Base-by-base conservation (phyloP, 495 filamentous ascomycete genomes). In the Aspergillus carlsbadensis region DNA sequence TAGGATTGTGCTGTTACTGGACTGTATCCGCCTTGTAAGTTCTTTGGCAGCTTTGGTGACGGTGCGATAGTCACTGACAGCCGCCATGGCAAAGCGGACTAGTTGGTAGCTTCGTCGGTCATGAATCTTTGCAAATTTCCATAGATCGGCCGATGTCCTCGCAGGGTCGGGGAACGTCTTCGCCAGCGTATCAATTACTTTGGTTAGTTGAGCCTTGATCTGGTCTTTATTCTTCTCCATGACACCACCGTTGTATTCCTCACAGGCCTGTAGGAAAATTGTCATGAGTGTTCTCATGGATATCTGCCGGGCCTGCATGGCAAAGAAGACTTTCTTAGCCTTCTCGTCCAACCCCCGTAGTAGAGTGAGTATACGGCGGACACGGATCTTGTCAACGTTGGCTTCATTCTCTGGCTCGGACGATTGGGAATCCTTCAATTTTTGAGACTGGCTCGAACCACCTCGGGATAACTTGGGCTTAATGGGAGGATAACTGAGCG, bases 91-190 rank as follows among this genome's bases (percentile, higher is more conserved):
- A 68, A 90, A 96, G 26, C 84, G 84, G 53, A 97, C 85, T 10
- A 98, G 82, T 65, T 94, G 89, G 66, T 96, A 98, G 63, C 82
- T 89, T 47, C 95, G 86, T 37, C 94, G 87, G 67, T 98, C 92
- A 63, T 97, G 91, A 56, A 84, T 78, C 68, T 95, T 96, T 45
- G 91, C 94, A 62, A 96, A 98, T 61, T 89, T 96, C 76, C 88
- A 84, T 2, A 98, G 69, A 66, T 97, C 90, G 3, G 82, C 80
- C 13, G 78, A 80, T 15, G 83, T 83, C 49, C 85, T 82, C 22
- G 79, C 61, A 11, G 83, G 62, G 60, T 98, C 92, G 2, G 93
- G 90, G 17, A 94, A 79, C 14, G 84, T 82, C 64, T 88, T 87
- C 2, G 82, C 77, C 33, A 96, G 67, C 42, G 84, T 87, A n/a